phyloP scores from a whole-genome alignment of 2,329 filamentous ascomycete genomes.

The Colletotrichum sp. region DNA sequence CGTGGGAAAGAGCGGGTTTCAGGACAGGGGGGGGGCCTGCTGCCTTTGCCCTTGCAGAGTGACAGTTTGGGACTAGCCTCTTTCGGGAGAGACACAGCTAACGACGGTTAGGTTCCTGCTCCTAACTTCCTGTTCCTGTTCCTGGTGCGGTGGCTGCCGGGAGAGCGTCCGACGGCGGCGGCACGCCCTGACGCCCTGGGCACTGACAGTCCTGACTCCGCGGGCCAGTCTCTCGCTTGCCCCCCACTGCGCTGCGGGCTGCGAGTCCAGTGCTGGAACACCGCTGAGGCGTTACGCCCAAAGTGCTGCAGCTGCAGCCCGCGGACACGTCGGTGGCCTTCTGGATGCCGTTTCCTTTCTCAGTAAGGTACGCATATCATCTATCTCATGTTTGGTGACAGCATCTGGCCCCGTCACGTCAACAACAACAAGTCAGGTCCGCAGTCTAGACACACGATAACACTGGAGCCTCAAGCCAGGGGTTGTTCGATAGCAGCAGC shows the following conservation, averaged over 20 bases:
- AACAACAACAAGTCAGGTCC: not conserved
- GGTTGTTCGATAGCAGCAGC: not conserved
- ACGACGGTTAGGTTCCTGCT: not conserved
- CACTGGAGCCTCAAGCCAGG: not conserved
- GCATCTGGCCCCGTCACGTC: not conserved
- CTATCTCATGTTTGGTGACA: not conserved
- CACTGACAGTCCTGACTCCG: not conserved
- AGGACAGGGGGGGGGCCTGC: slow-evolving; percentile 13
- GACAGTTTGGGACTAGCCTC: not conserved
- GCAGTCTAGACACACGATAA: not conserved
- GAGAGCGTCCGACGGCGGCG: not conserved
- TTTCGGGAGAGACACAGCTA: not conserved
- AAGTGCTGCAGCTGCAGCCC: not conserved
- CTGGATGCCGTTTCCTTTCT: not conserved
- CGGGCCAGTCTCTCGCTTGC: not conserved
- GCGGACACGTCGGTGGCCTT: not conserved
- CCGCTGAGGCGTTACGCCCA: not conserved
- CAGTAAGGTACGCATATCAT: not conserved
- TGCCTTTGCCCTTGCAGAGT: not conserved
- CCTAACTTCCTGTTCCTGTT: not conserved
- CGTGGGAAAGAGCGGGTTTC: slow-evolving; percentile 23
- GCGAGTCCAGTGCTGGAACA: not conserved
- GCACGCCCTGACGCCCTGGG: not conserved
- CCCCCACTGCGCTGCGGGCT: not conserved
- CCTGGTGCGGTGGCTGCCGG: not conserved